Evolutionary conservation across 73 alveolate species (phyloP), one percentile per base, ranked within the genome.

Genomic region (Symbiodinium pilosum): DNA sequence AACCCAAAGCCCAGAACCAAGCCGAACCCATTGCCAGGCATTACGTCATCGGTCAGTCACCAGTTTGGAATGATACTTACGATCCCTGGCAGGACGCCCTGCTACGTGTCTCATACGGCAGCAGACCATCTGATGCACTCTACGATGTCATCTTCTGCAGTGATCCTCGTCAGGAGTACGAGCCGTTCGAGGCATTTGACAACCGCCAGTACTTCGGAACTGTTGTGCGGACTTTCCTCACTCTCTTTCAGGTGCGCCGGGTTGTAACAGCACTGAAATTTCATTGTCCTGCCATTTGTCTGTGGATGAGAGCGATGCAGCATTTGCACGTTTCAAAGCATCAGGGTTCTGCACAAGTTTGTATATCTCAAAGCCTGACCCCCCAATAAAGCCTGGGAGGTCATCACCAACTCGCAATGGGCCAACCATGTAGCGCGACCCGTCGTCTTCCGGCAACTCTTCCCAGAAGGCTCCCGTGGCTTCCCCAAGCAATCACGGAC

Each of bases 371-470:
- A n/a, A n/a, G n/a, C n/a, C n/a, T n/a, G n/a, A n/a, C n/a, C n/a
- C n/a, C 73, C 26, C 71, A 7, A 24, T 54, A 18, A 64, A 64
- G 81, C 4, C 18, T 64, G 81, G 81, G 30, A 88, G 95, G 95
- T 88, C 73, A 84, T 88, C 51, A 88, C 95, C 44, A 88, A 47
- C 18, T 51, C 95, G 12, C 95, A 88, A 71, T 88, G 95, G 95
- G 95, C 95, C 20, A 88, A 88, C 71, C 77, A 88, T 71, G 34
- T 88, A 5, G 95, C 95, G 16, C 86, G 95, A 41, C 95, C 95
- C 40, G 34, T 88, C 30, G 87, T 83, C 16, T 88, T 88, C 41
- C 86, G 47, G 95, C 38, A 7, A 83, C 94, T 36, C 59, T 84
- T 84, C 86, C 5, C 3, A 87, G 40, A 34, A 43, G 52, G 43